These are phyloP conservation scores for Carex parvula DNA, from an alignment of 176 grass and related monocot genomes.

Conservation along the genomic window DNA sequence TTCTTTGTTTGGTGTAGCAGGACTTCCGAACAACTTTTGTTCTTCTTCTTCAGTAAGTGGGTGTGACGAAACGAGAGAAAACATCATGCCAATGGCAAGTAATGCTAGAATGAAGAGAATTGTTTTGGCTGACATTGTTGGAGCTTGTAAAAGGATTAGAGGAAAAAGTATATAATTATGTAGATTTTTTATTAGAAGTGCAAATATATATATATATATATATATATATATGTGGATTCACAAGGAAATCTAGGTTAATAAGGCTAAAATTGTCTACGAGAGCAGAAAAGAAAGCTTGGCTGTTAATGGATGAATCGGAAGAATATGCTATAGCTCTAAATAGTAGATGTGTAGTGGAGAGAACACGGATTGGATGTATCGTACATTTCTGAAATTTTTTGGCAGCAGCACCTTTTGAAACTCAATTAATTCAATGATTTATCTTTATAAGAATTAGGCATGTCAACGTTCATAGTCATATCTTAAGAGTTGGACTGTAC, in stretches of 20 bases:
- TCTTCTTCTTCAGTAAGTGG: conserved; percentile 10
- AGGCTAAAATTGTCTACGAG: background rate
- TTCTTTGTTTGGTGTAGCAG: background rate
- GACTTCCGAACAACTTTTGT: background rate
- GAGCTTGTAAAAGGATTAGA: background rate
- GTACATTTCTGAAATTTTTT: background rate
- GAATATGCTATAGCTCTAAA: background rate
- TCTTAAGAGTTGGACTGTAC: background rate
- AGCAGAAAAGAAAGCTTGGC: background rate
- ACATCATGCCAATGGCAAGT: conserved; percentile 8
- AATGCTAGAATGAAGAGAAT: background rate
- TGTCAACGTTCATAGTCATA: background rate
- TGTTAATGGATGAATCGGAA: background rate
- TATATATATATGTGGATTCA: background rate
- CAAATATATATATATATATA: no score
- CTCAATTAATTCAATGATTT: background rate
- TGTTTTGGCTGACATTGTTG: background rate
- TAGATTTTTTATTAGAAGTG: background rate
- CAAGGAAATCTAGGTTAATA: background rate
- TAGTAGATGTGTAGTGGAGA: conserved; percentile 11
- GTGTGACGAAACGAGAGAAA: background rate
- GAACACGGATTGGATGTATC: conserved; percentile 7
- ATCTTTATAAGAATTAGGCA: conserved; percentile 18
- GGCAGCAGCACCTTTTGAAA: conserved; percentile 16
- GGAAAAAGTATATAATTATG: background rate